Conservation (phyloP, 768 basidiomycete species). For the Auricularia auricula-judae region DNA sequence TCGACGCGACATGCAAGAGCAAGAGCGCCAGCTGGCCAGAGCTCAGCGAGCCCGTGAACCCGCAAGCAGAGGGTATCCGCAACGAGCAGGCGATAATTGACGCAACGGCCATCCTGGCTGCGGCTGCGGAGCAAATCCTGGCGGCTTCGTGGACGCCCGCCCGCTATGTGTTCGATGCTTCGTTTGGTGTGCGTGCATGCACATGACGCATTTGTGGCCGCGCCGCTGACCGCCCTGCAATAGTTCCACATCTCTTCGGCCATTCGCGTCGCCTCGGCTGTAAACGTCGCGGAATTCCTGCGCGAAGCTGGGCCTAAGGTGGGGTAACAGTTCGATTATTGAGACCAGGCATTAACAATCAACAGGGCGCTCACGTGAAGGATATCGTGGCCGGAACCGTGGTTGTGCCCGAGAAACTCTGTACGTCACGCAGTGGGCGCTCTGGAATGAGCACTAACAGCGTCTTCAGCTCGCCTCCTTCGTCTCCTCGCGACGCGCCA, state of each 20-base stretch:
- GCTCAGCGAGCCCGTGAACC: not conserved
- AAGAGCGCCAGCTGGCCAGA: not conserved
- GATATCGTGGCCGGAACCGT: not conserved
- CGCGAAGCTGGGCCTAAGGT: conserved; percentile 39
- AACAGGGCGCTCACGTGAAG: conserved; percentile 18
- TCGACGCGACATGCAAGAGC: not conserved
- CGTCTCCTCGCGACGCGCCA: conserved; percentile 19
- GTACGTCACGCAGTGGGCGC: conserved; percentile 1
- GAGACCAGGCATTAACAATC: conserved; percentile 16
- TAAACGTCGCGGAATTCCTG: conserved; percentile 60
- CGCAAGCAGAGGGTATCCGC: not conserved
- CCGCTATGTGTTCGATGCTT: not conserved
- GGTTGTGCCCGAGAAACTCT: not conserved
- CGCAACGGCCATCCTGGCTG: not conserved
- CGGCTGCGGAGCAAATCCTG: not conserved
- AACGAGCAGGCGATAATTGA: not conserved
- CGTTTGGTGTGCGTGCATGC: not conserved
- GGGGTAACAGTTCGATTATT: conserved; percentile 10
- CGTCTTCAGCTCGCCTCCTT: conserved; percentile 14
- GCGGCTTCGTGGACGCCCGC: not conserved
- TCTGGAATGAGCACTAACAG: not conserved
- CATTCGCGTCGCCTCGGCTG: conserved; percentile 8
- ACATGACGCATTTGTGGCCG: not conserved
- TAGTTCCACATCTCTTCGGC: not conserved
- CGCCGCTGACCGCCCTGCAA: not conserved